Evolutionary conservation across 169 alveolate genomes (phyloP), one percentile per base, ranked within the genome.

Genomic region (Amoebophrya sp.): DNA sequence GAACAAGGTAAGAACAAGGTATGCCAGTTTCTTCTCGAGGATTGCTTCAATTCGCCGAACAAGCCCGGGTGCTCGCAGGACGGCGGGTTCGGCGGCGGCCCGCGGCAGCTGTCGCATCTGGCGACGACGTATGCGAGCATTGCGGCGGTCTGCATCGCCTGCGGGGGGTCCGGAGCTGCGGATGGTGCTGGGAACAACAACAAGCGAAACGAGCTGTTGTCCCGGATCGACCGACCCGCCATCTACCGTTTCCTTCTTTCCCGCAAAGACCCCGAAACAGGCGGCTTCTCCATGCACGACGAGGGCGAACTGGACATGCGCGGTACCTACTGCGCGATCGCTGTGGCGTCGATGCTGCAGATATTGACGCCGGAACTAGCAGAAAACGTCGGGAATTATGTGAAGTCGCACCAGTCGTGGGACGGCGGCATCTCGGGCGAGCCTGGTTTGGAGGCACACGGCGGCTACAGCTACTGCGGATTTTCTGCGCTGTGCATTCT

Each of bases 391-490:
- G 91, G 88, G 67, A 91, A 92, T 41, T 92, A 92, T 45, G 92
- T 92, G n/a, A 41, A 43, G 5, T 34, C 93, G 94, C 20, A 92
- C 93, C 95, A 96, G 89, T 95, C 98, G 31, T 97, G 95, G 92
- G 99, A 98, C 91, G 99, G 99, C 38, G 99, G 99, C 10, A 94
- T 96, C 18, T 96, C 97, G 1, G 98, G 98, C 16, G 97, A 95
- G 89, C 97, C 97, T 0, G 96, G 90, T 88, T 96, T 97, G 39
- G 99, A 98, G 92, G 97, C 99, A 23, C 99, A 98, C 94, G 99
- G 99, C 18, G 99, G 99, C 39, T 97, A 96, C 93, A 95, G 98
- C 41, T 97, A 94, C 94, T 97, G 99, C 95, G 99, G 94, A 23
- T 94, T 95, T n/a, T 97, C 98, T 70, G 94, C 97, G 39, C 92